A percentile compares a stretch with the other conserved stretches of the same genome.
These are phyloP conservation scores for Agrocybe praecox DNA, from an alignment of 768 basidiomycete species.

Conservation along the genomic window DNA sequence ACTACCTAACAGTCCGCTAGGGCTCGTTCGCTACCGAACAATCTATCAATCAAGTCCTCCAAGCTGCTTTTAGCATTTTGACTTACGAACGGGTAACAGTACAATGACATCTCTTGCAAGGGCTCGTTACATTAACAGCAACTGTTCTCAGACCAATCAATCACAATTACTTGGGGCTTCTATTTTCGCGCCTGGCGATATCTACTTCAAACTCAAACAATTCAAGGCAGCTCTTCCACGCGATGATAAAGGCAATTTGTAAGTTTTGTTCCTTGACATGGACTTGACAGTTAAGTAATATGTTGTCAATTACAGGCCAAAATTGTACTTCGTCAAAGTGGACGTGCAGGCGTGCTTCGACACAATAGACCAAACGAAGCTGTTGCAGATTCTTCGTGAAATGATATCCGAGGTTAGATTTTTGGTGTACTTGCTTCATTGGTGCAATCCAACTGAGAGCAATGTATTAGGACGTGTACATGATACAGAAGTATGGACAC, in stretches of 20 bases:
- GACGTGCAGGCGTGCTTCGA: conserved; percentile 98
- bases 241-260: conserved; percentile 54
- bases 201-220: conserved; percentile 71
- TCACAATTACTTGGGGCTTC: conserved; percentile 76
- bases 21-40: no score
- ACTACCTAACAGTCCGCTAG: no score
- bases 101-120: not conserved
- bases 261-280: conserved; percentile 5
- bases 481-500: conserved; percentile 71
- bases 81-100: conserved; percentile 86
- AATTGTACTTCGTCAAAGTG: conserved; percentile 93
- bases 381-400: conserved; percentile 74
- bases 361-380: conserved; percentile 86
- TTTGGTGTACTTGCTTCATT: not conserved
- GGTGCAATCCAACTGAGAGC: not conserved
- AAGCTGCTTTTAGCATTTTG: conserved; percentile 83
- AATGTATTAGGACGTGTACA: conserved; percentile 62
- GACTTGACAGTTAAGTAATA: not conserved
- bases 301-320: conserved; percentile 57
- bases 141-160: conserved; percentile 52
- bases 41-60: conserved; percentile 89
- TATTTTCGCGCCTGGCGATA: conserved; percentile 80
- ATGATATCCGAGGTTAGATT: conserved; percentile 64
- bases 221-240: conserved; percentile 60
- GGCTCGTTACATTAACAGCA: not conserved